Conservation (phyloP, 2,329 filamentous ascomycete genomes). For the Scedosporium apiospermum region DNA sequence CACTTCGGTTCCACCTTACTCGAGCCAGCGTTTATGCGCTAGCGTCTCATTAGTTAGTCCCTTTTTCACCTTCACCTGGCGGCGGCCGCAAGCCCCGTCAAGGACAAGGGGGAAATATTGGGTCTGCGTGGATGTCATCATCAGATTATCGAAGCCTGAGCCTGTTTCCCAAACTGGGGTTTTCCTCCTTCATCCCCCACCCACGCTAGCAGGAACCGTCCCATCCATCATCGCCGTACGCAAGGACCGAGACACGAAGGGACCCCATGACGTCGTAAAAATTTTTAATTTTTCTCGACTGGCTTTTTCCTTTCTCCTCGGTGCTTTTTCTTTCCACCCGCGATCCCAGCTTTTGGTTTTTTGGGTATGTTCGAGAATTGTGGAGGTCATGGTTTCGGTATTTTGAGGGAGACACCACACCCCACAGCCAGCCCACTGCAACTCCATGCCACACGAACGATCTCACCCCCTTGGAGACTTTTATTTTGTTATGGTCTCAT, state of each 20-base stretch:
- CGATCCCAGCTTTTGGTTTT: background rate
- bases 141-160: no score
- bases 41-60: background rate
- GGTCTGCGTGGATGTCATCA: no score
- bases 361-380: background rate
- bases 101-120: no score
- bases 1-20: background rate
- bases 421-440: background rate
- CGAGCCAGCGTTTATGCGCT: background rate
- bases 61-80: background rate
- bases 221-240: no score
- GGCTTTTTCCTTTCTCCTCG: background rate
- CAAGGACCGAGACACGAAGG: background rate
- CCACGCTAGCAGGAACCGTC: no score
- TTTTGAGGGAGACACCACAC: background rate
- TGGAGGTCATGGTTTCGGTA: background rate
- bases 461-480: background rate
- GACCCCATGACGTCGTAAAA: background rate
- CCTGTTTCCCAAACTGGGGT: no score
- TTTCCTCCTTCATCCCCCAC: no score
- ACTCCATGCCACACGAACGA: background rate
- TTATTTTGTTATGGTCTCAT: slow-evolving; percentile 1
- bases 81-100: background rate
- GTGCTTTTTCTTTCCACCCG: background rate
- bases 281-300: background rate